These are phyloP conservation scores for Spatholobus suberectus DNA, from an alignment of 306 rosid genomes.

Conservation along the genomic window DNA sequence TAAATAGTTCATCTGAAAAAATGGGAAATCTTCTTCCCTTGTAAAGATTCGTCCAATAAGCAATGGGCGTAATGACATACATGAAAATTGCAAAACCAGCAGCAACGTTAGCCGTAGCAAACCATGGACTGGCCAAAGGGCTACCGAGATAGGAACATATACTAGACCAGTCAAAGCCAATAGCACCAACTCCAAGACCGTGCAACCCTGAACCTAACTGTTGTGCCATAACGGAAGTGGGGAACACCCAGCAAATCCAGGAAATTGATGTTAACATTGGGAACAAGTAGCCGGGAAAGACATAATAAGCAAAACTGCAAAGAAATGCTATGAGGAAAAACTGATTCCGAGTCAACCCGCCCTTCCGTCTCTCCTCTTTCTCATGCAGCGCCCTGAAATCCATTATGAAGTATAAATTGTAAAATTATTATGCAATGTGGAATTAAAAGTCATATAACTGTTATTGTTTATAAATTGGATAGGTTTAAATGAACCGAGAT, in stretches of 20 bases:
- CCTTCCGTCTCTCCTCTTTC: conserved; percentile 68
- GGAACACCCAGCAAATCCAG: conserved; percentile 83
- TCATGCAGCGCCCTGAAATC: conserved; percentile 79
- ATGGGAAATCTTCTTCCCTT: conserved; percentile 77
- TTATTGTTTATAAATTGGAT: neutral
- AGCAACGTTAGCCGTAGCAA: conserved; percentile 84
- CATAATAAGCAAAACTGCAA: conserved; percentile 81
- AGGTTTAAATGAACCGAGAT: neutral
- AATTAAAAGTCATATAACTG: neutral
- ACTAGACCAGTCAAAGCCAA: conserved; percentile 85
- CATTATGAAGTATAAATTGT: neutral
- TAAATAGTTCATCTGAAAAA: conserved; percentile 74
- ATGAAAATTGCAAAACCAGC: conserved; percentile 66
- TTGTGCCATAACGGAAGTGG: conserved; percentile 71
- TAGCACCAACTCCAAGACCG: conserved; percentile 77
- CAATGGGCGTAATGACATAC: conserved; percentile 64
- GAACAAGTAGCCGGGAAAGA: conserved; percentile 78
- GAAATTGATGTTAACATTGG: conserved; percentile 77
- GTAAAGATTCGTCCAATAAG: conserved; percentile 71
- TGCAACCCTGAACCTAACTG: conserved; percentile 81
- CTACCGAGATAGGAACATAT: conserved; percentile 80
- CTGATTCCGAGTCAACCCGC: conserved; percentile 63
- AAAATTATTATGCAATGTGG: neutral
- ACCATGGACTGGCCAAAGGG: conserved; percentile 95
- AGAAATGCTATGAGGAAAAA: conserved; percentile 74